Conservation (phyloP, 208 protist species). For the Trypanosoma boissoni region DNA sequence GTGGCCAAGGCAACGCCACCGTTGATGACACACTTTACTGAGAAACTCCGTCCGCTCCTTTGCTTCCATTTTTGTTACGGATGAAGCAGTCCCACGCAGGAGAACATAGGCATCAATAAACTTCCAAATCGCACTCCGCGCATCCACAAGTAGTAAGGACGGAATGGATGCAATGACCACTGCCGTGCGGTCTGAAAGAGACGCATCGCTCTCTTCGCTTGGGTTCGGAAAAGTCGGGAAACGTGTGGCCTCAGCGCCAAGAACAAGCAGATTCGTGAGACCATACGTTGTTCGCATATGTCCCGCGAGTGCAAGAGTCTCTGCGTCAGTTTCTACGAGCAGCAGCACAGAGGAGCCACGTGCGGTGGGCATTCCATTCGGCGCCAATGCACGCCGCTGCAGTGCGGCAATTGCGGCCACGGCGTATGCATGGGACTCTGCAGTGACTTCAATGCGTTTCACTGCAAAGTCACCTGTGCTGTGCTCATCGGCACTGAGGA, state of each 20-base stretch:
- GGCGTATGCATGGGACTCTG: constrained; percentile 23
- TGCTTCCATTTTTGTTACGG: constrained; percentile 8
- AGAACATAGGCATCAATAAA: constrained; percentile 48
- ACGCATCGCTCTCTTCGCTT: constrained; percentile 8
- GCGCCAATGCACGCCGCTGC: constrained; percentile 23
- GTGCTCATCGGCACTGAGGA: constrained; percentile 13
- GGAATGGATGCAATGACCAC: constrained; percentile 46
- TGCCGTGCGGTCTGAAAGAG: constrained; percentile 15
- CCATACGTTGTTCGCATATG: constrained; percentile 32
- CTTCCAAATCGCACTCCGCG: constrained; percentile 70
- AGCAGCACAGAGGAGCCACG: constrained; percentile 33
- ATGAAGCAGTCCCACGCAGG: constrained; percentile 7
- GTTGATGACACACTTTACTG: constrained; percentile 34
- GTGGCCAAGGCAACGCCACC: constrained; percentile 64
- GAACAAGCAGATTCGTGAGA: constrained; percentile 22
- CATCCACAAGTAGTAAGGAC: constrained; percentile 46
- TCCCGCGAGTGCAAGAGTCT: constrained; percentile 18
- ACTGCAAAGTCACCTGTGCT: constrained; percentile 20
- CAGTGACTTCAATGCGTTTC: constrained; percentile 28
- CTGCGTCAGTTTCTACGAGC: constrained; percentile 34
- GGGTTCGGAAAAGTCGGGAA: constrained; percentile 26
- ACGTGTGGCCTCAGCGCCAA: constrained; percentile 19
- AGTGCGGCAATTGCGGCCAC: constrained; percentile 28
- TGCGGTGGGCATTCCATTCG: neutral
- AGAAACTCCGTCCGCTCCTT: constrained; percentile 11